Evolutionary conservation across 2,329 filamentous ascomycete genomes (phyloP).

Genomic region (Fusarium pininemorale): DNA sequence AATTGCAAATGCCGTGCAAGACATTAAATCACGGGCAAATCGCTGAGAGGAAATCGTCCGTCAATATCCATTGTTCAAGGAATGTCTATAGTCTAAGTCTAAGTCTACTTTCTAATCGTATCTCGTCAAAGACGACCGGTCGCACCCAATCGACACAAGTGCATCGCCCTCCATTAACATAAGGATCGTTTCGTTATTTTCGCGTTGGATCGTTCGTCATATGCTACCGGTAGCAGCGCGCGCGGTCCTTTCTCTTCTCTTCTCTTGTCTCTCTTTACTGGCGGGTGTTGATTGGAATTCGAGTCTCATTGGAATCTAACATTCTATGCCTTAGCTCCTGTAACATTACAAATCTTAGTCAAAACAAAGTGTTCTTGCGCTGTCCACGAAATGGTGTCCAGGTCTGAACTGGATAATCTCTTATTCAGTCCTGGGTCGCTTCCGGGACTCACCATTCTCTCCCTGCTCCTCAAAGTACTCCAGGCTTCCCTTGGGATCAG

Average conservation of each 20-base stretch:
- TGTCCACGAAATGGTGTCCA: neutral
- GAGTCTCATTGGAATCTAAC: conserved; percentile 28
- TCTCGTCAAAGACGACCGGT: conserved; percentile 12
- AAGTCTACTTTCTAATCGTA: conserved; percentile 1
- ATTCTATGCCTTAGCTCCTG: conserved; percentile 34
- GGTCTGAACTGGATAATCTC: neutral
- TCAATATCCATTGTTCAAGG: neutral
- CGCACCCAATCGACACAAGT: neutral
- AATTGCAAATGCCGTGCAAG: neutral
- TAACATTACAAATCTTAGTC: conserved; percentile 32
- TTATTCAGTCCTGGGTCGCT: conserved; percentile 33
- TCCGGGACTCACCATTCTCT: conserved; percentile 36
- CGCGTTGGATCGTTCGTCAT: conserved; percentile 17
- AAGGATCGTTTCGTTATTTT: conserved; percentile 12
- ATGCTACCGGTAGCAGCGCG: neutral
- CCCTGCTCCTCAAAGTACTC: conserved; percentile 55
- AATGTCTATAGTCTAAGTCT: conserved; percentile 29
- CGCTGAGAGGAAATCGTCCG: too few species aligned
- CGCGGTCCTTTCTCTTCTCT: neutral
- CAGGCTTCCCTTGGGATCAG: conserved; percentile 60
- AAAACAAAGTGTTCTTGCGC: conserved; percentile 9
- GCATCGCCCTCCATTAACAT: conserved; percentile 1
- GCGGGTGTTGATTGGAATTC: conserved; percentile 30
- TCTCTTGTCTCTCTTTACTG: neutral
- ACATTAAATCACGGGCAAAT: neutral